Evolutionary conservation across 78 protist species (phyloP), one percentile per base, ranked within the genome.

Genomic region (Pigoraptor vietnamica): DNA sequence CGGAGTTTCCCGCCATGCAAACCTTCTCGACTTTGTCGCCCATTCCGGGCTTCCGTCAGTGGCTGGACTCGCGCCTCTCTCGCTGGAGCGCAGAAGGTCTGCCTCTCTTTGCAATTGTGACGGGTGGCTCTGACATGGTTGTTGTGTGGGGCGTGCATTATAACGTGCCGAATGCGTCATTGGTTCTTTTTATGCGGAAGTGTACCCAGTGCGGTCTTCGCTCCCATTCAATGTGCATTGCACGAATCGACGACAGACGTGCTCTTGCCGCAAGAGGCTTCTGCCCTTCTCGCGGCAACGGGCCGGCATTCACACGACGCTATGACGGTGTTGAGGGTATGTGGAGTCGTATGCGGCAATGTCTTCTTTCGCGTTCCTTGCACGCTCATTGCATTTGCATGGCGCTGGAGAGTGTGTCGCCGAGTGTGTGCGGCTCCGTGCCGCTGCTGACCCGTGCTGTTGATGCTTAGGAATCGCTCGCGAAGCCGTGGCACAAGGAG

Each of bases 1-100:
- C 25, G 9, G 90, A 48, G 36, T 90, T 81, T 36, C 84, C 83
- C 24, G 0, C 81, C 29, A 0, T 93, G 84, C 29, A 0, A 10
- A 90, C 37, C 23, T 92, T 91, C 84, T 6, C 40, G 32, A 95
- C 96, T 21, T 92, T 95, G 33, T 93, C 95, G 23, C 96, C 96
- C 24, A 93, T 95, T 24, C 96, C 96, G 6, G 94, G 92, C 84
- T 93, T 89, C 35, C 14, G 24, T 0, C 1, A 36, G 37, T 93
- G 94, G 94, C 88, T 93, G 25, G 34, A 1, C 48, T 33, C 33
- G 23, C 0, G 0, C 6, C 84, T 2, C 24, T 14, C 14, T 25
- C 87, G 87, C 33, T 82, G 35, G 87, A 6, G 36, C 2, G 35
- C 87, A 23, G 67, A 82, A 33, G 87, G 39, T n/a, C n/a, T n/a